Evolutionary conservation across 495 filamentous ascomycete species (phyloP).

Genomic region (Aspergillus incahuasiensis): DNA sequence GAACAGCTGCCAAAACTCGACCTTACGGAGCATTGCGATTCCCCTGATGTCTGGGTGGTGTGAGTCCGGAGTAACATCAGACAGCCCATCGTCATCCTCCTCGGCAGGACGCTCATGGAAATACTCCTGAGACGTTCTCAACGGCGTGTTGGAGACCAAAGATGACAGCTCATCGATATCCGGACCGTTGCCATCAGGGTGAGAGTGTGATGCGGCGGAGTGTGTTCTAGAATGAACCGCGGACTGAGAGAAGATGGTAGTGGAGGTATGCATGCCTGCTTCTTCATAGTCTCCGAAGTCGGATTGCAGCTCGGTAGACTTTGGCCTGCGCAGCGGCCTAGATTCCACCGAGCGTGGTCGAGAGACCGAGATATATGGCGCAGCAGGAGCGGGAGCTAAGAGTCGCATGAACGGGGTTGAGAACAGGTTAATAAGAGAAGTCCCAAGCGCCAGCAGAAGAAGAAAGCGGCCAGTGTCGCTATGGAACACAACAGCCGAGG

Average conservation of each 20-base stretch:
- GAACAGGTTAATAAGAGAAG: conserved; percentile 64
- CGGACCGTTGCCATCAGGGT: conserved; percentile 24
- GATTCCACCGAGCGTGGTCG: conserved; percentile 46
- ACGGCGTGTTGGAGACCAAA: conserved; percentile 62
- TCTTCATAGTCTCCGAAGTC: conserved; percentile 48
- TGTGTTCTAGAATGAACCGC: conserved; percentile 31
- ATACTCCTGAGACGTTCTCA: conserved; percentile 32
- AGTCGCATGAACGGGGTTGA: conserved; percentile 81
- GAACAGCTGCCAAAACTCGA: conserved; percentile 91
- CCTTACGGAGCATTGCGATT: conserved; percentile 62
- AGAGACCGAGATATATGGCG: conserved; percentile 62
- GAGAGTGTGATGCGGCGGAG: conserved; percentile 36
- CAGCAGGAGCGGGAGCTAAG: conserved; percentile 58
- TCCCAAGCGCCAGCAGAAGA: conserved; percentile 74
- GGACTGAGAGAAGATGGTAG: conserved; percentile 27
- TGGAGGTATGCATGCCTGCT: conserved; percentile 61
- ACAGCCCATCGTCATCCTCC: conserved; percentile 36
- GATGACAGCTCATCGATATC: conserved; percentile 74
- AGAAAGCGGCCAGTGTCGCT: conserved; percentile 78
- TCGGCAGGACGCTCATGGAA: conserved; percentile 10
- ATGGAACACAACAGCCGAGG: conserved; percentile 75
- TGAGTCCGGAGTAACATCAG: conserved; percentile 43
- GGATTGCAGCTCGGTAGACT: conserved; percentile 49
- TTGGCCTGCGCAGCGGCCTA: conserved; percentile 57
- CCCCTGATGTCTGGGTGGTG: conserved; percentile 89